A percentile compares a stretch with the other conserved stretches of the same genome.
Evolutionary conservation across 148 eudicot genomes (phyloP).

Genomic region (Vaccinium vitisidaea): DNA sequence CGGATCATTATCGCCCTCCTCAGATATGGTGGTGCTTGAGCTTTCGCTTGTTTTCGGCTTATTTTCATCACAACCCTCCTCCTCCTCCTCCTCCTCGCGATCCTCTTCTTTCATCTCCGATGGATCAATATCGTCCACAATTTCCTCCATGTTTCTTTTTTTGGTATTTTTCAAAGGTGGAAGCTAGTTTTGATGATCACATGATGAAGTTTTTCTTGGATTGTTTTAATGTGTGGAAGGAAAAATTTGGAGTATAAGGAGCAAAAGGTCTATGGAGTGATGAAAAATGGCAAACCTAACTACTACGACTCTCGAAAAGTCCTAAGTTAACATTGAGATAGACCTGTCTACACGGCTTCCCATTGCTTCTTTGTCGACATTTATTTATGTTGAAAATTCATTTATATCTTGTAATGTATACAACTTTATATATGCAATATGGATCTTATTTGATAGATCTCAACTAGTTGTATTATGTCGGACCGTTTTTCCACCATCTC

Average conservation of each 20-base stretch:
- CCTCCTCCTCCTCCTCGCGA: slow-evolving; percentile 4
- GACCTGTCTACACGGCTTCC: slow-evolving; percentile 13
- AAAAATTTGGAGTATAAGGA: background rate
- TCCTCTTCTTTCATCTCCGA: background rate
- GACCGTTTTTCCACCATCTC: too few species aligned
- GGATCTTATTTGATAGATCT: too few species aligned
- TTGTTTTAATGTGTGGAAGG: background rate
- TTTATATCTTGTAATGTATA: too few species aligned
- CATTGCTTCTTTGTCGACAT: background rate
- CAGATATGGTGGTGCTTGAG: slow-evolving; percentile 19
- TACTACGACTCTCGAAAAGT: slow-evolving; percentile 2
- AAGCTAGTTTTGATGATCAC: background rate
- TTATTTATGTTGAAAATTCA: background rate
- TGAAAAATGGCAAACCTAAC: slow-evolving; percentile 17
- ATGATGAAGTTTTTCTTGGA: background rate
- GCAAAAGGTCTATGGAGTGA: slow-evolving; percentile 2
- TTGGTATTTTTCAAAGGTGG: background rate
- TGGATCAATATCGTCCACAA: background rate
- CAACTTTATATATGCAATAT: too few species aligned
- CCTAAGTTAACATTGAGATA: background rate
- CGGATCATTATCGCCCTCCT: background rate
- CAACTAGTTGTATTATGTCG: too few species aligned
- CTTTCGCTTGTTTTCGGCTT: slow-evolving; percentile 6
- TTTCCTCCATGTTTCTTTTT: background rate
- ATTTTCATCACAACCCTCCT: slow-evolving; percentile 10